phyloP scores from a whole-genome alignment of 768 basidiomycete genomes.

The Mycena belliarum region DNA sequence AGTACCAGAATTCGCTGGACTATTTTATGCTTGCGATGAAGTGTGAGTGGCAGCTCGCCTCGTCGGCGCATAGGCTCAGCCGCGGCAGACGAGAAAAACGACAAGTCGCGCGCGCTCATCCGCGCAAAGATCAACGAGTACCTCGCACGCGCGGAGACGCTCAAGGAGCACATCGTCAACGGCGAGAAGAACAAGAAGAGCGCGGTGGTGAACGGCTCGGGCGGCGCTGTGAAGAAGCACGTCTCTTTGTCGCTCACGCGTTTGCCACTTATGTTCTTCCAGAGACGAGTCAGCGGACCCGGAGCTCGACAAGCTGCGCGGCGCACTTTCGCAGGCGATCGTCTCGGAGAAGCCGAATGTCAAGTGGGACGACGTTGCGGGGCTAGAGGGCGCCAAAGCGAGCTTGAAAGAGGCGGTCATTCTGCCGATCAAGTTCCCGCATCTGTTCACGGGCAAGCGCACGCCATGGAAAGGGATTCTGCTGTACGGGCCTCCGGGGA shows the following conservation, averaged over 20 bases:
- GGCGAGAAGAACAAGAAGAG: conserved; percentile 57
- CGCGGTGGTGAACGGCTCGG: conserved; percentile 50
- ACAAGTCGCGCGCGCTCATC: conserved; percentile 85
- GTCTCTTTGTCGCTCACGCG: conserved; percentile 16
- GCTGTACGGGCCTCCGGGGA: conserved; percentile 96
- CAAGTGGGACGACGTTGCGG: conserved; percentile 98
- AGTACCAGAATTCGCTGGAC: conserved; percentile 93
- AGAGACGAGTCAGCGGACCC: conserved; percentile 81
- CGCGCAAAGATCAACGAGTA: conserved; percentile 89
- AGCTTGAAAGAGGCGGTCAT: conserved; percentile 98
- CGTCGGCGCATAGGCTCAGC: too few species aligned
- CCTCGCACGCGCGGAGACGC: conserved; percentile 84
- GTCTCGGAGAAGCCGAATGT: conserved; percentile 93
- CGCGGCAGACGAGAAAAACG: conserved; percentile 85
- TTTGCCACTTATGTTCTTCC: conserved; percentile 1
- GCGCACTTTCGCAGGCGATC: conserved; percentile 85
- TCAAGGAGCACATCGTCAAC: conserved; percentile 78
- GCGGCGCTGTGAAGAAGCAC: conserved; percentile 48
- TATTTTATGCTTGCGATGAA: conserved; percentile 98
- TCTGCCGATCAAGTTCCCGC: conserved; percentile 98
- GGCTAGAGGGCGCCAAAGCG: conserved; percentile 92
- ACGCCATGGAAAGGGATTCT: conserved; percentile 97
- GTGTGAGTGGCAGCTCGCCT: conserved; percentile 50
- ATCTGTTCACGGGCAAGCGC: conserved; percentile 97
- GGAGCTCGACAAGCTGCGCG: conserved; percentile 95